Base-by-base conservation (phyloP, 176 grass and related monocot species). In the Sorghum bicolor region DNA sequence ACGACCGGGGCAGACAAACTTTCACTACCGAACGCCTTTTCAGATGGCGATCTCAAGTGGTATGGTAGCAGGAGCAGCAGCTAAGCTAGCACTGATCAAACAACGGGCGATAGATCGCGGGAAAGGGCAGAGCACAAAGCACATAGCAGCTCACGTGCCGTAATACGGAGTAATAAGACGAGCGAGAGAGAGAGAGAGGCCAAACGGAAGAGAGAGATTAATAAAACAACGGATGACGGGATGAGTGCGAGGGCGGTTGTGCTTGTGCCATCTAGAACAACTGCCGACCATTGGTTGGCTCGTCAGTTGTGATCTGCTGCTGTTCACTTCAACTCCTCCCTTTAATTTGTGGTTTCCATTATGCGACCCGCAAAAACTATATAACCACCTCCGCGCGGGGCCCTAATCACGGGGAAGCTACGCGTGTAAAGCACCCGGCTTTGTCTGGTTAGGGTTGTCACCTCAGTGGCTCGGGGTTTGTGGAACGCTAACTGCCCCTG, bases 401-500 rank as follows among this genome's bases (percentile, higher is more conserved):
- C 10, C 26, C 30, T 47, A 15, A 58, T 15, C 36, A 0, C 20
- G 29, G 17, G 4, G 10, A 5, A 20, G 44, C 45, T 47, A 69
- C 82, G 69, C 83, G 72, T 86, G 78, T 76, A 82, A 86, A 81
- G 48, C 40, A 57, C 36, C 6, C 38, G 22, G 45, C 10, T 9
- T 80, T 62, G 68, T 82, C 73, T 44, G 22, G 64, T 57, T 65
- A 6, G 1, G 32, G 25, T 36, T 58, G 83, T 86, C 88, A 76
- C 72, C 52, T 86, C 65, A 28, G 73, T 58, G 55, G 1, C 30
- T 48, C 14, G 67, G 45, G 5, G 57, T 79, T 79, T 73, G 88
- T 86, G 83, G 88, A 78, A 28, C 33, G 84, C 76, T 83, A 86
- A 79, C 84, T 83, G 74, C 79, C 84, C 78, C 32, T 45, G 43